Evolutionary conservation across 176 grass and related monocot genomes (phyloP).

Genomic region (Ensete ventricosum): DNA sequence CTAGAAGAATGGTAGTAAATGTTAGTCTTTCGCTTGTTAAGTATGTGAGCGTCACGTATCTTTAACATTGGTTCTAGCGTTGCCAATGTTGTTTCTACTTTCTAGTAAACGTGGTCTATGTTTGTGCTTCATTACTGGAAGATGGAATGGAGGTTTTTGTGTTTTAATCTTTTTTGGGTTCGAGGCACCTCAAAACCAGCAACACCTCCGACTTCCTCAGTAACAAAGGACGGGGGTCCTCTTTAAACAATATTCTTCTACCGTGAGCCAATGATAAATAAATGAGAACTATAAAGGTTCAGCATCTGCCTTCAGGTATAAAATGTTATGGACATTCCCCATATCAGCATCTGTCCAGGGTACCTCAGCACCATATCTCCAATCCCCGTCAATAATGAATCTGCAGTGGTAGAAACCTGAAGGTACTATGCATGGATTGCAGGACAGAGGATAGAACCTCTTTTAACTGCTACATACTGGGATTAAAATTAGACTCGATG

Average conservation of each 20-base stretch:
- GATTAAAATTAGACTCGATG: background rate
- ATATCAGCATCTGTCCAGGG: constrained; percentile 55
- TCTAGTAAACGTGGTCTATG: too few species aligned
- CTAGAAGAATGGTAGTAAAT: too few species aligned
- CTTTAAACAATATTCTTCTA: background rate
- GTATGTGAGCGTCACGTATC: too few species aligned
- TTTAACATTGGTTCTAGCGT: too few species aligned
- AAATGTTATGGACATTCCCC: constrained; percentile 63
- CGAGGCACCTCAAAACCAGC: constrained; percentile 18
- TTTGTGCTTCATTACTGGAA: too few species aligned
- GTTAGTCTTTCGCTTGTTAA: too few species aligned
- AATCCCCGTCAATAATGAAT: constrained; percentile 79
- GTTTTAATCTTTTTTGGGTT: background rate
- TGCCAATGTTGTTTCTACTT: too few species aligned
- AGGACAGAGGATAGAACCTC: background rate
- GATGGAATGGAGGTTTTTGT: too few species aligned
- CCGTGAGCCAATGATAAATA: too few species aligned
- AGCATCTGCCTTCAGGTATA: constrained; percentile 20
- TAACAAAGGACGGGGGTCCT: constrained; percentile 13
- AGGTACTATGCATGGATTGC: constrained; percentile 60
- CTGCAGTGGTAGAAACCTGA: constrained; percentile 79
- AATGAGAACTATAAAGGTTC: too few species aligned
- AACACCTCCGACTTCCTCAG: constrained; percentile 21
- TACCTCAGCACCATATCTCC: constrained; percentile 55
- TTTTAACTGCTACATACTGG: background rate